Evolutionary conservation across 148 eudicot species (phyloP), one percentile per base, ranked within the genome.

Genomic region (Spergularia bocconei): DNA sequence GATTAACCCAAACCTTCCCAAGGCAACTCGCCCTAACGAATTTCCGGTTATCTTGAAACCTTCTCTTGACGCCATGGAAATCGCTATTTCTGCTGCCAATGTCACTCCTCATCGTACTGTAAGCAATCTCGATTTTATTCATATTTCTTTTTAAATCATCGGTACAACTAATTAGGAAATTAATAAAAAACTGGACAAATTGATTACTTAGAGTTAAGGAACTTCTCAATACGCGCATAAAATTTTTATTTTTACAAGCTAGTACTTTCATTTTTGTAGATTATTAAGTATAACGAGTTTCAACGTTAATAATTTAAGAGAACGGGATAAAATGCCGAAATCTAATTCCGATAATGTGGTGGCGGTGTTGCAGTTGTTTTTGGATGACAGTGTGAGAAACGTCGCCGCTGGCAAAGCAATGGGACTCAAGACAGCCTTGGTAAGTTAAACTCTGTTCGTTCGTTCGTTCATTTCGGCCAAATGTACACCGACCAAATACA

Each of bases 31-130:
- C 5, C 89, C 86, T 0, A 91, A 91, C 7, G 90, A 91, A 71
- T 76, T 88, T 56, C 97, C 93, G 0, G 87, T 93, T 13, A 83
- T 91, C 25, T 74, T 91, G 72, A 93, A 93, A 69, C 98, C 98
- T 14, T 91, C 97, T 0, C 63, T 79, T 62, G 93, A 90, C 6
- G 95, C 98, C 64, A 65, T 93, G 53, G 77, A 75, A 60, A 91
- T 91, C 65, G 98, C 95, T 20, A 67, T 93, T 25, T 80, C 84
- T 15, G 88, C 70, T 12, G 91, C 95, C 1, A 75, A 80, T 55
- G 78, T 93, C 11, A 82, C 86, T 80, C 98, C 98, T 44, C 84
- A 76, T 67, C 89, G 90, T 14, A 91, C 97, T 63, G 98, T 93
- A 87, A 12, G 86, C 53, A 2, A 0, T 16, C 36, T 19, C 14